Evolutionary conservation across 257 asterid species (phyloP), one percentile per base, ranked within the genome.

Genomic region (Rehmannia glutinosa): DNA sequence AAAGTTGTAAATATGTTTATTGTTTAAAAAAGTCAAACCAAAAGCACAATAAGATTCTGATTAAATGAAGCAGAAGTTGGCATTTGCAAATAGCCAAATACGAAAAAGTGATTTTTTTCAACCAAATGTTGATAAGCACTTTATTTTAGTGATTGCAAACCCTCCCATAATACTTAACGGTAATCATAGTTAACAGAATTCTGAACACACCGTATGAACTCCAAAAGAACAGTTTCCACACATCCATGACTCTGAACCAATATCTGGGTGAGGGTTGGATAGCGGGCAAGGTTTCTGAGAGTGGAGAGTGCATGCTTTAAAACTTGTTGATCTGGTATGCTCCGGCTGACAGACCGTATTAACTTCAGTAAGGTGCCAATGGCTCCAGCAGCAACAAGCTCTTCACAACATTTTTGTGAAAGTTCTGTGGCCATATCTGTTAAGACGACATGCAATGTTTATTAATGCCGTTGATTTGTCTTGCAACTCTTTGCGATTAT

Each of bases 321-420:
- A 60, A 94, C 82, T 80, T 91, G 91, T 41, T 94, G 99, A 79
- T 94, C 99, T 1, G 99, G 99, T 68, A 88, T 80, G 77, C 99
- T 94, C 23, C 96, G 81, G 82, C 97, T 94, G 21, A 94, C 86
- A 20, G 99, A 94, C 46, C 84, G 81, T 54, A 94, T 81, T 61
- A 83, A 68, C 81, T 82, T 85, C 69, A 86, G 79, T 75, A 94
- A 73, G 47, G 92, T 85, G 74, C 73, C 66, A 28, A 94, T 50
- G 28, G 97, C 99, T 33, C 99, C 97, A 46, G 92, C 97, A 53
- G 85, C 83, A 16, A 88, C 97, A 62, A 94, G 97, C 78, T 84
- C 96, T 25, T 94, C 95, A 49, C 99, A 94, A 70, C 99, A 94
- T 79, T 71, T 88, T 61, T 81, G 85, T 63, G 99, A 94, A 74